Evolutionary conservation across 805 yeast genomes (phyloP).

Genomic region (Torulaspora franciscae): DNA sequence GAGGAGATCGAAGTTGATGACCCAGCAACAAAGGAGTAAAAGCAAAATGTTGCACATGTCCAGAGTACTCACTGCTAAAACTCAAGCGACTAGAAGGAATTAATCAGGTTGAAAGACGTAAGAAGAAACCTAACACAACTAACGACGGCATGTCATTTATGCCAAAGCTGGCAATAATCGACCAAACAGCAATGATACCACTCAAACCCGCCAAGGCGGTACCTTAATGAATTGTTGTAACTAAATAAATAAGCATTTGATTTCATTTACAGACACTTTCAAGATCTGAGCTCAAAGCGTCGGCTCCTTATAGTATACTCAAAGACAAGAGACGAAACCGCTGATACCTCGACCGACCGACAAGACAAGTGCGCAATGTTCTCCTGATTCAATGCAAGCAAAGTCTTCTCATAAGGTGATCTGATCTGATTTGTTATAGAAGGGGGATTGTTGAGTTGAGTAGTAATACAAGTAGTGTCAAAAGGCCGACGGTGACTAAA

Average conservation of each 20-base stretch:
- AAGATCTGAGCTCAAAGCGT: too few relatives aligned
- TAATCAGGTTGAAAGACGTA: background rate
- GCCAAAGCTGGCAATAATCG: too few relatives aligned
- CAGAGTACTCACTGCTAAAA: conserved; percentile 1
- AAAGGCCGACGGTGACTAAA: background rate
- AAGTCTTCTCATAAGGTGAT: background rate
- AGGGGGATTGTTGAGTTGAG: background rate
- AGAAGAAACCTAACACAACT: background rate
- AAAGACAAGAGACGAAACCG: background rate
- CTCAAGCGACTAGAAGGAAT: background rate
- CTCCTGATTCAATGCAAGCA: background rate
- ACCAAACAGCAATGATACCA: background rate
- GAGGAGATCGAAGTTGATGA: conserved; percentile 18
- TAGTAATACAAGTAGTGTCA: background rate
- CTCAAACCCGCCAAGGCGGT: background rate
- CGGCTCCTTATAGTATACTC: background rate
- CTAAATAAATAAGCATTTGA: conserved; percentile 5
- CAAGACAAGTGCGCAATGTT: background rate
- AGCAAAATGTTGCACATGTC: conserved; percentile 2
- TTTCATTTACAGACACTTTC: background rate
- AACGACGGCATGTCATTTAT: too few relatives aligned
- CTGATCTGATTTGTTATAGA: background rate
- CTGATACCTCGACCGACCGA: background rate
- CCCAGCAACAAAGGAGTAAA: conserved; percentile 1
- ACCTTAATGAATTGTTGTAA: background rate